These are phyloP conservation scores for Yamadazyma oceani DNA, from an alignment of 1,139 yeast species.

Conservation along the genomic window DNA sequence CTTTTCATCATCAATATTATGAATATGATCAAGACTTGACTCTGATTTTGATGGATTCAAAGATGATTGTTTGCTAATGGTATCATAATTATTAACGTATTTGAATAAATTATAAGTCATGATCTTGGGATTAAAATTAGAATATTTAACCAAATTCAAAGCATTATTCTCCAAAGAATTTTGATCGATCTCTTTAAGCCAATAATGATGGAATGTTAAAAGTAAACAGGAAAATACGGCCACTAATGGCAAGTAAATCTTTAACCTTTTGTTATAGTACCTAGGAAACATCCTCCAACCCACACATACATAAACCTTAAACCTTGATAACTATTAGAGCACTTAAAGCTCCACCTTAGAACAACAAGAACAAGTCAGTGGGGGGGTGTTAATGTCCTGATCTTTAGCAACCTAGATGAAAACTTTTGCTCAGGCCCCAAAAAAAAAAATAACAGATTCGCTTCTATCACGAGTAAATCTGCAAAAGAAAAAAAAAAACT, in stretches of 20 bases:
- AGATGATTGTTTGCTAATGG: not conserved
- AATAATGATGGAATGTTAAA: constrained; percentile 14
- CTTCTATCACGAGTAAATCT: too few relatives aligned
- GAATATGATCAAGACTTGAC: not conserved
- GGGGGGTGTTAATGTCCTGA: too few relatives aligned
- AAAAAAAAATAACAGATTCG: too few relatives aligned
- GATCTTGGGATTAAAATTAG: constrained; percentile 31
- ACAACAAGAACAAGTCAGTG: too few relatives aligned
- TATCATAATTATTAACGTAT: constrained; percentile 10
- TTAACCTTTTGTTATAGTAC: constrained; percentile 22
- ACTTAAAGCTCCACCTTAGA: too few relatives aligned
- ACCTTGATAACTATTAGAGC: too few relatives aligned
- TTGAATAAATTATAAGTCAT: constrained; percentile 23
- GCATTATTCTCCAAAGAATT: constrained; percentile 24
- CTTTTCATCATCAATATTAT: not conserved
- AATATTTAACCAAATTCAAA: constrained; percentile 21
- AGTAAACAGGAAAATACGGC: constrained; percentile 17
- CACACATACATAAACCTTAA: not conserved
- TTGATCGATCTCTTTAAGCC: constrained; percentile 24
- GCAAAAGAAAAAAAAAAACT: too few relatives aligned
- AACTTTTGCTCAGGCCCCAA: too few relatives aligned
- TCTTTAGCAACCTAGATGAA: too few relatives aligned
- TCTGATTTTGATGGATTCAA: not conserved
- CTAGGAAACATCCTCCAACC: constrained; percentile 16
- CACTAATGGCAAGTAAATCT: constrained; percentile 18